phyloP scores from a whole-genome alignment of 2,329 filamentous ascomycete species.

The Eutypella sp. region DNA sequence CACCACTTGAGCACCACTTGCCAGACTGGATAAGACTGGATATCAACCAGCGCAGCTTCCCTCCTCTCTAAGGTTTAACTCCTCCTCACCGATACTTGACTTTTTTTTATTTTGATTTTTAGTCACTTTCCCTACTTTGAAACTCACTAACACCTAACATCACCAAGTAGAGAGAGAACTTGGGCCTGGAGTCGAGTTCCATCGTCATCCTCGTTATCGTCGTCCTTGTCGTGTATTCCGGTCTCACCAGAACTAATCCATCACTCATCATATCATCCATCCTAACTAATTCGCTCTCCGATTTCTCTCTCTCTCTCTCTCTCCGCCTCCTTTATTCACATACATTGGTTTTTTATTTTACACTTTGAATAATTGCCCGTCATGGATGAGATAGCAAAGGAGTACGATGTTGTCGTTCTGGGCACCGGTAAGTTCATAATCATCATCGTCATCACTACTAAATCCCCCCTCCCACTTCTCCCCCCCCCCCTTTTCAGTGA shows the following conservation, averaged over 20 bases:
- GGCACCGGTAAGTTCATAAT: conserved; percentile 83
- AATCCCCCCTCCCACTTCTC: conserved; percentile 13
- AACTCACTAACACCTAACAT: too few species aligned
- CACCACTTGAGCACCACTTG: too few species aligned
- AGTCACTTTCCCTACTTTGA: too few species aligned
- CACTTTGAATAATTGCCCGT: conserved; percentile 32
- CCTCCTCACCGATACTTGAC: conserved; percentile 29
- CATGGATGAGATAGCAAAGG: conserved; percentile 98
- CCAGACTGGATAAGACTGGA: conserved; percentile 1
- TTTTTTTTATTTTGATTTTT: conserved; percentile 9
- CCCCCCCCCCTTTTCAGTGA: conserved; percentile 19
- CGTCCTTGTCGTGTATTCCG: too few species aligned
- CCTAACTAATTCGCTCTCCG: neutral
- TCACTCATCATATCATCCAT: too few species aligned
- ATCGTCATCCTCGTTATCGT: too few species aligned
- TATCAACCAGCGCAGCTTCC: too few species aligned
- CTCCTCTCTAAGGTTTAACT: too few species aligned
- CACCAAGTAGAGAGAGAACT: conserved; percentile 11
- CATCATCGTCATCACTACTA: too few species aligned
- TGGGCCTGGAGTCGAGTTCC: conserved; percentile 21
- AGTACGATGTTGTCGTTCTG: conserved; percentile 98
- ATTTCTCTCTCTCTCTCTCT: conserved; percentile 12
- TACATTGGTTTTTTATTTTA: conserved; percentile 6
- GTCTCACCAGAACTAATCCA: too few species aligned
- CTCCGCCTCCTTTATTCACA: conserved; percentile 2